These are phyloP conservation scores for Diutina neorugosa DNA, from an alignment of 1,139 yeast species.

Conservation along the genomic window DNA sequence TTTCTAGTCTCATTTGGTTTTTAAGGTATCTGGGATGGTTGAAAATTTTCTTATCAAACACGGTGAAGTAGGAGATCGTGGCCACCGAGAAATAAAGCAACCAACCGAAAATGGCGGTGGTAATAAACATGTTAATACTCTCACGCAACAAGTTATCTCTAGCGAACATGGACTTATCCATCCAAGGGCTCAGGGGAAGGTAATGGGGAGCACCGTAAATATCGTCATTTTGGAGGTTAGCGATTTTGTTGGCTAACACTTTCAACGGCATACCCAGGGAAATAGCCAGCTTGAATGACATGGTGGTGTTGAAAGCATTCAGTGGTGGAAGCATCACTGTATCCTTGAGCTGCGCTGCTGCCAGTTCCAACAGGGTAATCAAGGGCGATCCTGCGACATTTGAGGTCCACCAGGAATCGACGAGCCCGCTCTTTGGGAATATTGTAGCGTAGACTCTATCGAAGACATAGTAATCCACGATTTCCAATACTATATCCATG, in stretches of 20 bases:
- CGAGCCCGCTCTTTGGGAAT: slow-evolving; percentile 23
- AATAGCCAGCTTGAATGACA: background rate
- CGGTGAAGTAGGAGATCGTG: slow-evolving; percentile 54
- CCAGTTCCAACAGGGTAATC: slow-evolving; percentile 5
- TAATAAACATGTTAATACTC: slow-evolving; percentile 47
- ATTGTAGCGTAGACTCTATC: slow-evolving; percentile 57
- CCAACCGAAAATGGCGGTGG: slow-evolving; percentile 81
- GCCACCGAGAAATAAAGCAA: slow-evolving; percentile 68
- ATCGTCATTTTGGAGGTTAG: slow-evolving; percentile 21
- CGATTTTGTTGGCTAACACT: slow-evolving; percentile 10
- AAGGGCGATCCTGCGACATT: slow-evolving; percentile 8
- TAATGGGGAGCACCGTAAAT: slow-evolving; percentile 28
- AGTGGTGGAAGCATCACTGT: background rate
- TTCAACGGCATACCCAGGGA: background rate
- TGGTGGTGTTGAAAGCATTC: background rate
- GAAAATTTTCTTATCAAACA: slow-evolving; percentile 80
- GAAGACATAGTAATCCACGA: slow-evolving; percentile 55
- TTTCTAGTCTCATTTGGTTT: slow-evolving; percentile 80
- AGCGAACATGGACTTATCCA: slow-evolving; percentile 50
- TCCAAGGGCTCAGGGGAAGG: slow-evolving; percentile 35
- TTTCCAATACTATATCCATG: slow-evolving; percentile 88
- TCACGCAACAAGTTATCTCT: slow-evolving; percentile 71
- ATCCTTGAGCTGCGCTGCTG: background rate
- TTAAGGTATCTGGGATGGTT: slow-evolving; percentile 93
- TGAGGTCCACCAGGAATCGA: slow-evolving; percentile 9